A percentile compares a stretch with the other conserved stretches of the same genome.
Evolutionary conservation across 1,284 basidiomycete genomes (phyloP).

Genomic region (Cutaneotrichosporon mucoides): DNA sequence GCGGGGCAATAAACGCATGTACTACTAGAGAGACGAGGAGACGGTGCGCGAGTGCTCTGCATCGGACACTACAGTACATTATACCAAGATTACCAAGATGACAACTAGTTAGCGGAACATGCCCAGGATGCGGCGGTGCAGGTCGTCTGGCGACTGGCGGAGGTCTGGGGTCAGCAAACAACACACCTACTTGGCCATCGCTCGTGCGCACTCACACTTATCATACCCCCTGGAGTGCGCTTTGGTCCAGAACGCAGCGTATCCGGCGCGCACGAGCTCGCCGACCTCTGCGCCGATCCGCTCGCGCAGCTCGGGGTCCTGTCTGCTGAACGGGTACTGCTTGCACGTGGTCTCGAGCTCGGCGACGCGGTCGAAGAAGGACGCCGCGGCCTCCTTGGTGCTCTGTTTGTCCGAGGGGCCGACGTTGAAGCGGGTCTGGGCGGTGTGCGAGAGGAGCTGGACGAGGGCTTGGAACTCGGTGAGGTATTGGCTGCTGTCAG

Average conservation of each 20-base stretch:
- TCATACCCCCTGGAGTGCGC: conserved; percentile 33
- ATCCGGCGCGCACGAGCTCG: conserved; percentile 33
- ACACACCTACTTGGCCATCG: background rate
- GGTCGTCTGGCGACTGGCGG: conserved; percentile 36
- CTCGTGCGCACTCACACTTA: conserved; percentile 36
- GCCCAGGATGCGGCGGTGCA: conserved; percentile 29
- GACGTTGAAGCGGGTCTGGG: conserved; percentile 31
- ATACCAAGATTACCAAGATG: background rate
- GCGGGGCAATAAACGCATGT: background rate
- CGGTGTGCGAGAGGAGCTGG: conserved; percentile 28
- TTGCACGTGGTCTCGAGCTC: conserved; percentile 37
- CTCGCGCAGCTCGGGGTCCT: conserved; percentile 46
- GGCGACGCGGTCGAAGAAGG: conserved; percentile 44
- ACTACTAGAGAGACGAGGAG: too few relatives aligned
- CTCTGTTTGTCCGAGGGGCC: conserved; percentile 35
- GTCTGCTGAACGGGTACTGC: conserved; percentile 35
- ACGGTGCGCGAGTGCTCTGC: background rate
- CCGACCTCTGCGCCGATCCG: conserved; percentile 40
- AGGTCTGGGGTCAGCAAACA: conserved; percentile 29
- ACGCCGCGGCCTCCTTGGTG: conserved; percentile 43
- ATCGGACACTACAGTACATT: background rate
- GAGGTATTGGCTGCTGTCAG: conserved; percentile 33
- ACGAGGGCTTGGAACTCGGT: conserved; percentile 37
- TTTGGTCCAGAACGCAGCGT: conserved; percentile 30
- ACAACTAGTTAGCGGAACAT: conserved; percentile 31